Conservation (phyloP, 441 rosid species). For the Bocquillonia castaneifolia region DNA sequence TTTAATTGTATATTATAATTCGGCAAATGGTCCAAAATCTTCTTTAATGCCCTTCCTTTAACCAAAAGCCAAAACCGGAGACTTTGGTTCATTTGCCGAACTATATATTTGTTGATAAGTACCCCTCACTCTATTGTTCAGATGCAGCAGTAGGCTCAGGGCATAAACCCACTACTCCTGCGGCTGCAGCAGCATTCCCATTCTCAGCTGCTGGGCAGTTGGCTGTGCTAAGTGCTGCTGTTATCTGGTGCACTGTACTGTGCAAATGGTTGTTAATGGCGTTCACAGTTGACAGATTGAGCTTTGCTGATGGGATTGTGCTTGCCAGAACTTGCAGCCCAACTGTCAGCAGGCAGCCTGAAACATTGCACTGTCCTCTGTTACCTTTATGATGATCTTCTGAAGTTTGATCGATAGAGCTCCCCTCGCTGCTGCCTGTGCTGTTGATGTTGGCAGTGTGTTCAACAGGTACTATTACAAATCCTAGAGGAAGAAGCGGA, state of each 20-base stretch:
- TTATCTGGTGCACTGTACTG: slow-evolving; percentile 64
- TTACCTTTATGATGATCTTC: too few relatives aligned
- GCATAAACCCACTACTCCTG: slow-evolving; percentile 12
- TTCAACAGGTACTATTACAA: slow-evolving; percentile 54
- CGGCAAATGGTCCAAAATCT: slow-evolving; percentile 43
- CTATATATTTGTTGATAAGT: too few relatives aligned
- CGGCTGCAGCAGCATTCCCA: neutral
- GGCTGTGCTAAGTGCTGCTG: slow-evolving; percentile 37
- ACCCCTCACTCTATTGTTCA: slow-evolving; percentile 23
- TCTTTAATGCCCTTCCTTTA: slow-evolving; percentile 17
- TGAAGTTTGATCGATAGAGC: slow-evolving; percentile 4
- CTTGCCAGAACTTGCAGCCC: slow-evolving; percentile 84
- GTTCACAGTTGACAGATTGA: slow-evolving; percentile 60
- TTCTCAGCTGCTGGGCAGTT: slow-evolving; percentile 16
- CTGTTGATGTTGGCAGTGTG: slow-evolving; percentile 11
- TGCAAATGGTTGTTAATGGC: slow-evolving; percentile 67
- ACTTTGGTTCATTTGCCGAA: slow-evolving; percentile 47
- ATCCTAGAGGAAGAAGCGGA: slow-evolving; percentile 77
- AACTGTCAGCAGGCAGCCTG: slow-evolving; percentile 67
- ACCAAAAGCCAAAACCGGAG: slow-evolving; percentile 22
- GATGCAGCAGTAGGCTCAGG: slow-evolving; percentile 25
- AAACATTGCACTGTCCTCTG: too few relatives aligned
- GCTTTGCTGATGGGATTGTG: slow-evolving; percentile 62
- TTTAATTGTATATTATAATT: too few relatives aligned
- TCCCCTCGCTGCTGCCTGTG: slow-evolving; percentile 4